These are phyloP conservation scores for Astrothelium subdiscretum DNA, from an alignment of 495 filamentous ascomycete species.

Conservation along the genomic window DNA sequence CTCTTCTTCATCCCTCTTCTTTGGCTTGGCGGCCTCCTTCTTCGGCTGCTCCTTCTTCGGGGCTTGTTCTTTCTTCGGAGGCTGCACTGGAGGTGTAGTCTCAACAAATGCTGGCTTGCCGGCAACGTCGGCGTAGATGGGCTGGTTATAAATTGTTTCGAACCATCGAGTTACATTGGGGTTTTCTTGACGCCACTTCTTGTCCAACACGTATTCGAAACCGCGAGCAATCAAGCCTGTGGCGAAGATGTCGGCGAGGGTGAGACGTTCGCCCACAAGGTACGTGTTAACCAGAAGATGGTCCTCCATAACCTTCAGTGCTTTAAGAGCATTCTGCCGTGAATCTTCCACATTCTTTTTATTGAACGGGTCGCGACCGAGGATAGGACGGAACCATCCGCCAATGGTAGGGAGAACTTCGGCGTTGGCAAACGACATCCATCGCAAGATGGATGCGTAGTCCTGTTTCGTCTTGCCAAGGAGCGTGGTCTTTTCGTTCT, in stretches of 20 bases:
- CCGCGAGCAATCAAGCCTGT: conserved; percentile 65
- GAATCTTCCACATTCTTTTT: conserved; percentile 89
- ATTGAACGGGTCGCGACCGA: conserved; percentile 80
- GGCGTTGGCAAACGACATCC: conserved; percentile 86
- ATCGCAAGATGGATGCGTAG: conserved; percentile 90
- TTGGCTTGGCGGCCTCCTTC: conserved; percentile 36
- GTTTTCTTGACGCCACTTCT: conserved; percentile 67
- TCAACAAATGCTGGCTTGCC: conserved; percentile 66
- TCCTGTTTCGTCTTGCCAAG: conserved; percentile 99
- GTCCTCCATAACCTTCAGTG: conserved; percentile 59
- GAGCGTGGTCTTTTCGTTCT: conserved; percentile 99
- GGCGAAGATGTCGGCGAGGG: conserved; percentile 85
- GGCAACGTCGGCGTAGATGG: conserved; percentile 71
- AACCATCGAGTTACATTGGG: conserved; percentile 89
- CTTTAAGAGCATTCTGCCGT: conserved; percentile 53
- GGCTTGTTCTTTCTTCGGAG: conserved; percentile 77
- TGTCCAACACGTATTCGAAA: conserved; percentile 83
- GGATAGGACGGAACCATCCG: conserved; percentile 79
- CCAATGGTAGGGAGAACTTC: conserved; percentile 68
- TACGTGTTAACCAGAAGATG: conserved; percentile 91
- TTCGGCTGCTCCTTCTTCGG: conserved; percentile 44
- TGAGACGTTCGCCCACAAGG: conserved; percentile 94
- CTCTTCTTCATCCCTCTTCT: conserved; percentile 42
- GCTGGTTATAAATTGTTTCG: conserved; percentile 83
- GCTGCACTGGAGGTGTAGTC: conserved; percentile 69